phyloP scores from a whole-genome alignment of 2,329 filamentous ascomycete genomes.

The Fusarium albidum region DNA sequence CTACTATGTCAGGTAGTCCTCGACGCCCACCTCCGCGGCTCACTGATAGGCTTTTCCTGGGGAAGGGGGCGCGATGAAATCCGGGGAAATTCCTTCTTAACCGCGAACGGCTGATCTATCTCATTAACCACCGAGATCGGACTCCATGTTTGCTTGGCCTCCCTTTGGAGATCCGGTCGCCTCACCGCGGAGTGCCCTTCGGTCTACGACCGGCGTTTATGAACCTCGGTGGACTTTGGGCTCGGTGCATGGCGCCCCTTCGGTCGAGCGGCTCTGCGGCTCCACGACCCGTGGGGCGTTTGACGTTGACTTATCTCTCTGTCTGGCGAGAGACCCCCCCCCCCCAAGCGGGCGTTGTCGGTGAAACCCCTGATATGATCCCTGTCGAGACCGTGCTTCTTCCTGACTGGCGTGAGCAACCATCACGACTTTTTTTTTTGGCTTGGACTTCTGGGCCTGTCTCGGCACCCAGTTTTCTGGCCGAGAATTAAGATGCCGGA shows the following conservation, averaged over 20 bases:
- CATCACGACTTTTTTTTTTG: constrained; percentile 6
- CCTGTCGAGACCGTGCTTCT: constrained; percentile 26
- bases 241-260: constrained; percentile 11
- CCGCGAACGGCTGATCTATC: too few relatives aligned
- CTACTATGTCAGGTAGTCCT: too few relatives aligned
- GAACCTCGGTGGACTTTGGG: too few relatives aligned
- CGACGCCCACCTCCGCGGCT: constrained; percentile 23
- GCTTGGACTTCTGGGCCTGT: constrained; percentile 13
- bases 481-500: constrained; percentile 4
- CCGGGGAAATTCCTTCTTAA: constrained; percentile 27
- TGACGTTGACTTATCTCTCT: constrained; percentile 30
- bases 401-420: constrained; percentile 20
- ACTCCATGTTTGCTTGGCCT: constrained; percentile 14
- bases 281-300: constrained; percentile 22
- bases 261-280: constrained; percentile 37
- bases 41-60: constrained; percentile 24
- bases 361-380: constrained; percentile 3
- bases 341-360: constrained; percentile 17
- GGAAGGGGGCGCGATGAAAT: constrained; percentile 30
- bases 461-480: constrained; percentile 1
- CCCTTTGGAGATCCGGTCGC: constrained; percentile 7
- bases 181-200: constrained; percentile 20
- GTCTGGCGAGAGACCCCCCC: too few relatives aligned
- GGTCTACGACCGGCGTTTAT: constrained; percentile 15
- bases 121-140: constrained; percentile 24